These are phyloP conservation scores for Leptosphaerulina australis DNA, from an alignment of 2,329 filamentous ascomycete genomes.

Conservation along the genomic window DNA sequence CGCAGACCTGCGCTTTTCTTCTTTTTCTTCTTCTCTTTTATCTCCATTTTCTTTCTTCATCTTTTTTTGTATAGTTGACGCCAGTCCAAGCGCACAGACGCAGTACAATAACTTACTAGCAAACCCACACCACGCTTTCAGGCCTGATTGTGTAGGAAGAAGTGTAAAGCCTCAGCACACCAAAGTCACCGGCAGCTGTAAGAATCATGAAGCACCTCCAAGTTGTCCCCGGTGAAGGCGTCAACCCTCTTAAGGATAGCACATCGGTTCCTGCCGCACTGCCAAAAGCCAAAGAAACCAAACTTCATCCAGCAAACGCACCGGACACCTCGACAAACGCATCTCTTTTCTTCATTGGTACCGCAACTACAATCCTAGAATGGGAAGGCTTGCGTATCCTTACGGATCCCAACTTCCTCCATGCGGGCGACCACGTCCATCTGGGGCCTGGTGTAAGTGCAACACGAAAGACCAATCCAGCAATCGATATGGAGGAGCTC, in stretches of 20 bases:
- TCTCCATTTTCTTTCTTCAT: constrained; percentile 36
- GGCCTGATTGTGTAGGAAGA: not conserved
- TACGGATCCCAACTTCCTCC: constrained; percentile 63
- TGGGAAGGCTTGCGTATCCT: constrained; percentile 61
- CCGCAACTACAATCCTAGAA: constrained; percentile 62
- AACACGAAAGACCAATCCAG: constrained; percentile 63
- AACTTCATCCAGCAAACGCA: constrained; percentile 51
- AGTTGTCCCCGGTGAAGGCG: constrained; percentile 48
- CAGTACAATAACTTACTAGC: constrained; percentile 3
- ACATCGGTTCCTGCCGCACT: constrained; percentile 43
- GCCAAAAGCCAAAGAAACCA: constrained; percentile 54
- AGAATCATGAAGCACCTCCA: constrained; percentile 49
- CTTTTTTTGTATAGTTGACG: constrained; percentile 34
- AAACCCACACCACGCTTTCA: constrained; percentile 1
- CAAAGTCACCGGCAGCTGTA: not conserved
- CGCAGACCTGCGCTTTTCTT: constrained; percentile 36
- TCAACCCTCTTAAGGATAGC: constrained; percentile 51
- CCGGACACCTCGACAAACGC: constrained; percentile 49
- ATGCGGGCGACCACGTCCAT: constrained; percentile 69
- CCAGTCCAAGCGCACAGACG: constrained; percentile 12
- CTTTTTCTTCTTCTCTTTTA: no score
- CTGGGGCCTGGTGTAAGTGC: constrained; percentile 67
- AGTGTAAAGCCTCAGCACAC: not conserved
- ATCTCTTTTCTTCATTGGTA: constrained; percentile 62
- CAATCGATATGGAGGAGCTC: constrained; percentile 64